Conservation (phyloP, 331 rosid species). For the Erythrophleum ivorense region DNA sequence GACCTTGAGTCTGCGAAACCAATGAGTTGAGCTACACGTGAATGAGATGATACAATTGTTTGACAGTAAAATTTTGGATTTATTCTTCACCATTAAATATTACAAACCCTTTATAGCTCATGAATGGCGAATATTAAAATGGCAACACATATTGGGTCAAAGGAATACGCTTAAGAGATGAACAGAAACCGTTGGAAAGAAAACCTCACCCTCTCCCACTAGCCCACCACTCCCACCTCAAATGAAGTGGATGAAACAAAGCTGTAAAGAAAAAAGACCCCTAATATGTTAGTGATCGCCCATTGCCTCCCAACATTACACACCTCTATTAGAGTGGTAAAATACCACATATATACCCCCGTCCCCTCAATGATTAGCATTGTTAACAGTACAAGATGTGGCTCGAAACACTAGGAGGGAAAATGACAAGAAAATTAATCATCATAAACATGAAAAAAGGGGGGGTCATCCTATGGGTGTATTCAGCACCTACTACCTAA, state of each 20-base stretch:
- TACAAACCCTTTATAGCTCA: constrained; percentile 50
- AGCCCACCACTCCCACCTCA: constrained; percentile 51
- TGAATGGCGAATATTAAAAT: constrained; percentile 41
- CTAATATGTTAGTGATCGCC: constrained; percentile 63
- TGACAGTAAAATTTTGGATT: constrained; percentile 42
- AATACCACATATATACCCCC: constrained; percentile 50
- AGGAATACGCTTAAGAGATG: constrained; percentile 53
- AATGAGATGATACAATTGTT: not conserved
- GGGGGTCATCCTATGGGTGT: constrained; percentile 52
- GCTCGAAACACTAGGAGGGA: constrained; percentile 41
- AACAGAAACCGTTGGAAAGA: constrained; percentile 45
- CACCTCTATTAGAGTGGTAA: constrained; percentile 56
- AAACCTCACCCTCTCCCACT: constrained; percentile 53
- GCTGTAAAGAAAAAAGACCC: constrained; percentile 40
- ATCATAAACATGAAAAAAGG: constrained; percentile 9
- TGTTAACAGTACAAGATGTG: constrained; percentile 48
- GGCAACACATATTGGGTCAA: constrained; percentile 52
- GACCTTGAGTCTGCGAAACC: not conserved
- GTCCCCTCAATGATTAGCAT: constrained; percentile 49
- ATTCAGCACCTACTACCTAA: constrained; percentile 58
- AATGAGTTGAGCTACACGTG: not conserved
- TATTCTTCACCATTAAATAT: constrained; percentile 53
- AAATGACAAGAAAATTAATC: constrained; percentile 33
- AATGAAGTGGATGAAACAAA: constrained; percentile 41
- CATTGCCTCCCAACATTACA: constrained; percentile 60